These are phyloP conservation scores for Hericium coralloides DNA, from an alignment of 768 basidiomycete genomes.

Conservation along the genomic window DNA sequence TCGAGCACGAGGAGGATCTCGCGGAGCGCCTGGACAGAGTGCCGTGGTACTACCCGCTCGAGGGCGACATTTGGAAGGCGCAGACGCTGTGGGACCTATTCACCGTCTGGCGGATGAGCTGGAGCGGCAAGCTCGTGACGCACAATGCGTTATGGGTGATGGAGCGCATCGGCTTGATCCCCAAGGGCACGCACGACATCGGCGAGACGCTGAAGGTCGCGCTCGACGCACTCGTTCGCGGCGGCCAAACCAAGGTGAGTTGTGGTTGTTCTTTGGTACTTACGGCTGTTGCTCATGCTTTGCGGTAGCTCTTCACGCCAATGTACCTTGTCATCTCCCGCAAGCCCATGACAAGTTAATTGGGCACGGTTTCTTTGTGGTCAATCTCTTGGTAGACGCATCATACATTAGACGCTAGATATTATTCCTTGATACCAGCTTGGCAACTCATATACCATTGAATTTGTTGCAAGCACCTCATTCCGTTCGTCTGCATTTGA, in stretches of 20 bases:
- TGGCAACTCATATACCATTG: not conserved
- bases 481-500: too few relatives aligned
- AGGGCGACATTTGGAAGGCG: slow-evolving; percentile 86
- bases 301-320: slow-evolving; percentile 71
- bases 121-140: slow-evolving; percentile 75
- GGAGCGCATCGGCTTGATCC: slow-evolving; percentile 72
- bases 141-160: slow-evolving; percentile 70
- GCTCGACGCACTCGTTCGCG: slow-evolving; percentile 67
- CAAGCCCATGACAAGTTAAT: slow-evolving; percentile 3
- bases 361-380: not conserved
- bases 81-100: slow-evolving; percentile 91
- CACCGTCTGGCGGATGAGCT: slow-evolving; percentile 85
- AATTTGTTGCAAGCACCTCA: not conserved
- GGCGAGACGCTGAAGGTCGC: slow-evolving; percentile 84
- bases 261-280: not conserved
- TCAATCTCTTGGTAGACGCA: not conserved
- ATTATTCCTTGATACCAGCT: not conserved
- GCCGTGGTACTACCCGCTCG: slow-evolving; percentile 95
- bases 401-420: not conserved
- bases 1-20: slow-evolving; percentile 90
- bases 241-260: slow-evolving; percentile 78
- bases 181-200: slow-evolving; percentile 89
- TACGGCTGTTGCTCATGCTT: not conserved
- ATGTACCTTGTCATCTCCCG: slow-evolving; percentile 62
- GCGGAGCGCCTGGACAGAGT: slow-evolving; percentile 72